Percentiles rank a stretch among this genome's conserved stretches.
These are phyloP conservation scores for Fomes fomentarius DNA, from an alignment of 1,284 basidiomycete genomes.

Conservation along the genomic window DNA sequence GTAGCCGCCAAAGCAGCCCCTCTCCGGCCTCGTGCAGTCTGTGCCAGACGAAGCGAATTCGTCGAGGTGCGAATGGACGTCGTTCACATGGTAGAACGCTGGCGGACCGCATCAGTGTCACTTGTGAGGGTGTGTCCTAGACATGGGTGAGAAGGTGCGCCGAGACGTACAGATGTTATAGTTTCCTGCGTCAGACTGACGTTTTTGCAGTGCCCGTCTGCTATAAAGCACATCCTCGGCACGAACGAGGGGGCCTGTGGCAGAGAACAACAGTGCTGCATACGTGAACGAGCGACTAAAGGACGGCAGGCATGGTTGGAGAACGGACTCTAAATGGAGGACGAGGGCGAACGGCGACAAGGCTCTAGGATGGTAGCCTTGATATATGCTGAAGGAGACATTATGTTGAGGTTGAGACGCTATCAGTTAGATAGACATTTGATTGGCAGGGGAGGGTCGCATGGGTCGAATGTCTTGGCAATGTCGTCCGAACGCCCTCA, in stretches of 20 bases:
- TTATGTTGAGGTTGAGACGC: neutral
- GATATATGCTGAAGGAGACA: too few species aligned
- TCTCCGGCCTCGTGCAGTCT: neutral
- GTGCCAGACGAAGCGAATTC: neutral
- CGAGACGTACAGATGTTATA: too few species aligned
- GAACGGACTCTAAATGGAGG: neutral
- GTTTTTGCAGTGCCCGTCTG: neutral
- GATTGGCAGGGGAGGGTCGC: neutral
- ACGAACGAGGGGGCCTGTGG: neutral
- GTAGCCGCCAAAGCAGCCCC: neutral
- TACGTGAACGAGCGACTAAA: neutral
- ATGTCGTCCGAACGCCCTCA: too few species aligned
- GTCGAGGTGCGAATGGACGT: neutral
- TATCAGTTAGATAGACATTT: too few species aligned
- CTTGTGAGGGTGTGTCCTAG: too few species aligned
- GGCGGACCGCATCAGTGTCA: too few species aligned
- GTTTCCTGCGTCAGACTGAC: neutral
- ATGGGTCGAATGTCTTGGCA: too few species aligned
- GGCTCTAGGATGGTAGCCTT: too few species aligned
- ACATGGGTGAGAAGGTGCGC: too few species aligned
- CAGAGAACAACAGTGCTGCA: neutral
- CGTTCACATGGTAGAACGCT: neutral
- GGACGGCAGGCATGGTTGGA: neutral
- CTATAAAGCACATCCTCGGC: neutral
- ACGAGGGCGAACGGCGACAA: too few species aligned